Conservation (phyloP, 768 basidiomycete genomes). For the Hygrophorus pudorinus region DNA sequence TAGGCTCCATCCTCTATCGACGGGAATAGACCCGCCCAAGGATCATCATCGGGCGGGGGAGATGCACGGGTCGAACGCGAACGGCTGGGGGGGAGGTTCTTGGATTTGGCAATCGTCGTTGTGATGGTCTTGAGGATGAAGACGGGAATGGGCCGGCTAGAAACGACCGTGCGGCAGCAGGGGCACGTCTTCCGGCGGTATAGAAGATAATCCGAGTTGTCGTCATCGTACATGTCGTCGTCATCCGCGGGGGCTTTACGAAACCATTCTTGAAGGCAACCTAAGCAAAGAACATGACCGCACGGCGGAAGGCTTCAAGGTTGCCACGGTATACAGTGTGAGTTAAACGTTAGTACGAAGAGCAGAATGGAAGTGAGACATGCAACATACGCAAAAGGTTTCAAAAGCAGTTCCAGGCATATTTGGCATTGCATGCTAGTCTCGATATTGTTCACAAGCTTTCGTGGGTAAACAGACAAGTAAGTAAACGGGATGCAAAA, state of each 20-base stretch:
- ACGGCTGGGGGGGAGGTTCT: constrained; percentile 9
- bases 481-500: neutral
- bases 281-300: constrained; percentile 67
- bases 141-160: constrained; percentile 53
- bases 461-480: neutral
- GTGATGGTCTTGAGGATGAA: constrained; percentile 59
- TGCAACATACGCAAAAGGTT: constrained; percentile 54
- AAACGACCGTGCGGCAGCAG: constrained; percentile 51
- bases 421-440: constrained; percentile 61
- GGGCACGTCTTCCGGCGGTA: constrained; percentile 64
- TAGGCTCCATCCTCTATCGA: constrained; percentile 22
- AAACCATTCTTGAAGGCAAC: constrained; percentile 73
- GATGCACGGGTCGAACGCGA: constrained; percentile 16
- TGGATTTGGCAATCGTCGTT: constrained; percentile 34
- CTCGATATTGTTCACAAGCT: constrained; percentile 52
- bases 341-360: neutral
- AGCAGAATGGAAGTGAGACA: neutral
- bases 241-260: constrained; percentile 44
- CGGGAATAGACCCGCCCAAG: constrained; percentile 65
- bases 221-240: constrained; percentile 30
- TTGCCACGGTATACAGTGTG: constrained; percentile 2
- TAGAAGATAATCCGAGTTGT: constrained; percentile 35
- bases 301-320: constrained; percentile 54
- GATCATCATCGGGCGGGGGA: constrained; percentile 38
- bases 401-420: constrained; percentile 58